These are phyloP conservation scores for Noccaea bulbosa DNA, from an alignment of 345 rosid genomes.

Conservation along the genomic window DNA sequence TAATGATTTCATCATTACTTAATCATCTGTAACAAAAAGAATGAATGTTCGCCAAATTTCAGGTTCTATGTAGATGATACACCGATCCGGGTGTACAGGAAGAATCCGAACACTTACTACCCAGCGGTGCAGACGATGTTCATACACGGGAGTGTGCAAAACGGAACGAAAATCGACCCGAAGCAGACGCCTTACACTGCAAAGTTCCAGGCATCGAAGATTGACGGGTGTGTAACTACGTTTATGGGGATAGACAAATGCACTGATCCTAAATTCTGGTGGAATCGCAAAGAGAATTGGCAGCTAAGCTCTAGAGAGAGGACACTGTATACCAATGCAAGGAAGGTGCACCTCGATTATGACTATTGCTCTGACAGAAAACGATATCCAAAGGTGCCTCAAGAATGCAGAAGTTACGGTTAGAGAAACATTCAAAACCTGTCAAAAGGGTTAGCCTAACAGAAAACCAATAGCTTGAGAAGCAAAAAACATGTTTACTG, in stretches of 20 bases:
- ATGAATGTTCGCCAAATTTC: slow-evolving; percentile 9
- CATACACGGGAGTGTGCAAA: slow-evolving; percentile 37
- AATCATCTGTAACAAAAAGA: slow-evolving; percentile 10
- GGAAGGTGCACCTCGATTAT: slow-evolving; percentile 41
- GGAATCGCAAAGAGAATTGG: slow-evolving; percentile 38
- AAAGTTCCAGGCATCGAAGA: slow-evolving; percentile 38
- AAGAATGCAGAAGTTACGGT: slow-evolving; percentile 41
- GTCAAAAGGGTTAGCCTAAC: slow-evolving; percentile 27
- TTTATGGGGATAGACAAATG: slow-evolving; percentile 38
- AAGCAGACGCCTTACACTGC: slow-evolving; percentile 48
- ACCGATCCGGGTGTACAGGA: slow-evolving; percentile 48
- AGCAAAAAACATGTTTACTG: neutral
- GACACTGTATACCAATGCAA: slow-evolving; percentile 29
- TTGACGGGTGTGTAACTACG: slow-evolving; percentile 42
- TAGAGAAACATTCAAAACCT: slow-evolving; percentile 36
- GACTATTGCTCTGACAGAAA: slow-evolving; percentile 49
- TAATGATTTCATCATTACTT: neutral
- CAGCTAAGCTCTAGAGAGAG: slow-evolving; percentile 32
- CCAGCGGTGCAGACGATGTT: slow-evolving; percentile 47
- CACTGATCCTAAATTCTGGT: slow-evolving; percentile 35
- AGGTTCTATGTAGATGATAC: slow-evolving; percentile 49
- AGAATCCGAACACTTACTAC: slow-evolving; percentile 19
- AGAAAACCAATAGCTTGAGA: slow-evolving; percentile 6
- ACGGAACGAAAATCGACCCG: slow-evolving; percentile 18
- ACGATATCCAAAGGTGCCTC: slow-evolving; percentile 40